Evolutionary conservation across 306 rosid species (phyloP), one percentile per base, ranked within the genome.

Genomic region (Macrotyloma uniflorum): DNA sequence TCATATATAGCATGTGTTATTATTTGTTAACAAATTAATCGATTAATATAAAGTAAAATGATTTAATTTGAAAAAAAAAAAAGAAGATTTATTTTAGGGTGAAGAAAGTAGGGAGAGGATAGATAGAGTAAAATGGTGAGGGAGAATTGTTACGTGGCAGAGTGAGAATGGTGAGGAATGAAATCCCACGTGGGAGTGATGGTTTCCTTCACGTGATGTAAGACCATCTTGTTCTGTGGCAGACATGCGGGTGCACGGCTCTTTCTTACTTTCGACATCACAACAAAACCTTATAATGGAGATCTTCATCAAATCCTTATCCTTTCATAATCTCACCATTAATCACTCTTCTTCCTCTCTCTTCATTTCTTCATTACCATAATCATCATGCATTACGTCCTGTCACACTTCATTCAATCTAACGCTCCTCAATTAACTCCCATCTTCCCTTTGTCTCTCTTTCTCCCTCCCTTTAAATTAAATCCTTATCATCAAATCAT

Each of bases 181-280:
- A 67, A 81, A 76, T 83, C 89, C 85, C 91, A 89, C 87, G 90
- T 87, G 89, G 67, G 64, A 16, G 35, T 2, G 67, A 65, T 65
- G 62, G 69, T 47, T 82, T 65, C 1, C 6, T 55, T 87, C 89
- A 85, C 89, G 89, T 85, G 91, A 90, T 57, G 77, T 12, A 35
- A 18, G 69, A 78, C 72, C 77, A 53, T 14, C 15, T 72, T 49
- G 68, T 24, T 47, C 18, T 70, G 83, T 85, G 87, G 78, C 81
- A 67, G 86, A 80, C 83, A 70, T 49, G 82, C 28, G 70, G 82
- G 79, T 76, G 73, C 81, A 22, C 36, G 40, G 24, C 40, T 38
- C 78, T 38, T 73, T 74, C 80, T 49, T 33, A 16, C 79, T 46
- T 53, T 64, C 26, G 32, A 67, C 28, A 45, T 79, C 63, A 32